Evolutionary conservation across 257 asterid genomes (phyloP).

Genomic region (Solanum bukasovii): DNA sequence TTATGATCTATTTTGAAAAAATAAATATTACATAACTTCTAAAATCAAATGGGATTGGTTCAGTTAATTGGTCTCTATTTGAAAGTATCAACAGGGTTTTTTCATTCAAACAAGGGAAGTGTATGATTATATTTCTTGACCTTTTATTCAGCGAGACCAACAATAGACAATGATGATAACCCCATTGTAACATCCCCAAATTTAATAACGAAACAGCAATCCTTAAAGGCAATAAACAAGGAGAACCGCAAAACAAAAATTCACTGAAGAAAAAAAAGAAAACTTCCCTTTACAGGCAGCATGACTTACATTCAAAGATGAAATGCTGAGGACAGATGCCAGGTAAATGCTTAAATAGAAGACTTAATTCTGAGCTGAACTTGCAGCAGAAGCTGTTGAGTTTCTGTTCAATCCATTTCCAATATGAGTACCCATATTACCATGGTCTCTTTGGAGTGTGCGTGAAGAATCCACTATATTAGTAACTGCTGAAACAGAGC

Average conservation of each 20-base stretch:
- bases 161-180: background rate
- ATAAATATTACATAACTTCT: background rate
- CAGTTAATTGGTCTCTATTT: background rate
- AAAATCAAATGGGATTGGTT: background rate
- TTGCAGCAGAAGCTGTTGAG: constrained; percentile 40
- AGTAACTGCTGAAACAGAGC: constrained; percentile 8
- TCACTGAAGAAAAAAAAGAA: background rate
- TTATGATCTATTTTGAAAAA: background rate
- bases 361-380: constrained; percentile 28
- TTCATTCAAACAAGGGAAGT: background rate
- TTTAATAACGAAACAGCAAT: background rate
- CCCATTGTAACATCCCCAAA: background rate
- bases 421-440: constrained; percentile 10
- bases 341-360: constrained; percentile 10
- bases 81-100: background rate
- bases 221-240: background rate
- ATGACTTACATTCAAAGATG: constrained; percentile 62
- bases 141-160: background rate
- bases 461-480: constrained; percentile 25
- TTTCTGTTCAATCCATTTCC: constrained; percentile 16
- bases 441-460: constrained; percentile 26
- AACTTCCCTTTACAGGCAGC: background rate
- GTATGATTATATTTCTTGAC: background rate
- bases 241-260: background rate
- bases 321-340: constrained; percentile 41